Evolutionary conservation across 345 rosid species (phyloP).

Genomic region (Gossypium australe): DNA sequence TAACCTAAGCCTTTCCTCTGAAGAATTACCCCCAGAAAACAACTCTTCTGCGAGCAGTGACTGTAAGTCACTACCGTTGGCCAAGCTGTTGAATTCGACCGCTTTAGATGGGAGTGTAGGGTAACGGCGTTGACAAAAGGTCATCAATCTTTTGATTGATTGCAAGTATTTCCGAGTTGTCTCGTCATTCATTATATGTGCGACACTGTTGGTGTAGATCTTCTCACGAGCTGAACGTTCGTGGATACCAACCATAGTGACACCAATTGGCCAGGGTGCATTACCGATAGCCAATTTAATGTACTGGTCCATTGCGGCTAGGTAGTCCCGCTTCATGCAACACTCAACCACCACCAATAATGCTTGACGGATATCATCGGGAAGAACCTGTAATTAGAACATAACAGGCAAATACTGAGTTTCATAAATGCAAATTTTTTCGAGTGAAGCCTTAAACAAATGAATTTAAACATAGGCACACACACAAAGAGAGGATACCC

Average conservation of each 20-base stretch:
- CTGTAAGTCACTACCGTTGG: constrained; percentile 88
- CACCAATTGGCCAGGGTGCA: constrained; percentile 99
- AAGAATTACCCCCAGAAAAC: constrained; percentile 30
- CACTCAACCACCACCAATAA: constrained; percentile 67
- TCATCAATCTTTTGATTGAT: constrained; percentile 89
- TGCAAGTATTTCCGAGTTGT: constrained; percentile 95
- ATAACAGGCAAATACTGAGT: not conserved
- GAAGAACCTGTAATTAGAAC: constrained; percentile 54
- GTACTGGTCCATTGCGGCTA: constrained; percentile 97
- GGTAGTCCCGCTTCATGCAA: constrained; percentile 90
- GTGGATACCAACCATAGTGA: constrained; percentile 99
- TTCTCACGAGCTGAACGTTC: constrained; percentile 99
- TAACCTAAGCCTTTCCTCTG: constrained; percentile 60
- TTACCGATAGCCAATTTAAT: constrained; percentile 90
- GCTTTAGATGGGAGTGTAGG: constrained; percentile 94
- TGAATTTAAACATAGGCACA: not conserved
- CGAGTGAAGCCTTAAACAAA: no score
- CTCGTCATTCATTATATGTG: constrained; percentile 98
- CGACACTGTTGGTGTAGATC: constrained; percentile 93
- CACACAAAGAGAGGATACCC: not conserved
- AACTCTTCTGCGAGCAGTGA: constrained; percentile 81
- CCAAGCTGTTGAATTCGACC: constrained; percentile 95
- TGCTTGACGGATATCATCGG: constrained; percentile 82
- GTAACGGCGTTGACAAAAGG: constrained; percentile 88
- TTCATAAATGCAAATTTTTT: not conserved